Evolutionary conservation across 2,329 filamentous ascomycete genomes (phyloP).

Genomic region (Chaetomiaceae sp.): DNA sequence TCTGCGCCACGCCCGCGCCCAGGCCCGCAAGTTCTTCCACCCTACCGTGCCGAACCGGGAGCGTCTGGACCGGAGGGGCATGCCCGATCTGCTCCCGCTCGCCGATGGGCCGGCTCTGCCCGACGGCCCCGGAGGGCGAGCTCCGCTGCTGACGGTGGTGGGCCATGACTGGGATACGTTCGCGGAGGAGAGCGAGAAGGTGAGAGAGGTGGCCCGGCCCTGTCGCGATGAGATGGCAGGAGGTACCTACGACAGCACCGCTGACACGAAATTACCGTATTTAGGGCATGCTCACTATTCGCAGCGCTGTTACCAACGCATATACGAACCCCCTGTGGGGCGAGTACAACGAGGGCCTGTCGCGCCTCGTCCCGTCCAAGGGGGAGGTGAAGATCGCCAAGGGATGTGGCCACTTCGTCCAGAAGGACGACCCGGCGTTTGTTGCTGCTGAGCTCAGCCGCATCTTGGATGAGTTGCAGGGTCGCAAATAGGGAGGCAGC

Average conservation of each 20-base stretch:
- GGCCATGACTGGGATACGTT: conserved; percentile 50
- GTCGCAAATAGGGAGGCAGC: background rate
- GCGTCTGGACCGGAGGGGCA: conserved; percentile 41
- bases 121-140: conserved; percentile 27
- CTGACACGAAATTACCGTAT: background rate
- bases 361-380: conserved; percentile 35
- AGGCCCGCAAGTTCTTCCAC: conserved; percentile 39
- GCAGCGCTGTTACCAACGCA: conserved; percentile 36
- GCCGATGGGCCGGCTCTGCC: conserved; percentile 37
- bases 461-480: conserved; percentile 11
- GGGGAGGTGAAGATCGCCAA: conserved; percentile 34
- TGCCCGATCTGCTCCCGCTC: conserved; percentile 38
- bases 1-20: conserved; percentile 30
- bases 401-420: conserved; percentile 50
- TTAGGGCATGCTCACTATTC: conserved; percentile 27
- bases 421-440: conserved; percentile 44
- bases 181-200: conserved; percentile 37
- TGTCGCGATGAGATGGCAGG: too few species aligned
- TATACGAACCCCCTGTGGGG: conserved; percentile 51
- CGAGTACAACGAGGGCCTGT: conserved; percentile 46
- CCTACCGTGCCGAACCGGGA: conserved; percentile 45
- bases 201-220: background rate
- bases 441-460: conserved; percentile 29
- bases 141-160: conserved; percentile 42
- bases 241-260: too few species aligned